Conservation (phyloP, 805 yeast species). For the Kluyveromyces starmeri region DNA sequence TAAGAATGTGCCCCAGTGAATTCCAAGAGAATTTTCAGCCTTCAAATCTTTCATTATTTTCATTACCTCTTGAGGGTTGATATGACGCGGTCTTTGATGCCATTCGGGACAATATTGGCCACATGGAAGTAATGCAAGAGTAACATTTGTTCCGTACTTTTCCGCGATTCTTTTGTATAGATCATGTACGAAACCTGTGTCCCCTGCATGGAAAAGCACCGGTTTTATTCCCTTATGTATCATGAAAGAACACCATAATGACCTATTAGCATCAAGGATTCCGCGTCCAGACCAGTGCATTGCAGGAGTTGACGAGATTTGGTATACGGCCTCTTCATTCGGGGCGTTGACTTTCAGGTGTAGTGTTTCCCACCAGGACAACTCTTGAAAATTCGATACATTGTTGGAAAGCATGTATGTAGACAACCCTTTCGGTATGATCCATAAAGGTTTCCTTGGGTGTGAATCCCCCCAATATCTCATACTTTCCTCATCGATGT, state of each 20-base stretch:
- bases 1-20: conserved; percentile 95
- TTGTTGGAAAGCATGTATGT: conserved; percentile 51
- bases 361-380: conserved; percentile 88
- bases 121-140: conserved; percentile 73
- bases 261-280: conserved; percentile 66
- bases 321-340: conserved; percentile 43
- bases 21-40: conserved; percentile 64
- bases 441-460: conserved; percentile 48
- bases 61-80: conserved; percentile 69
- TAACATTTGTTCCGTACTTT: conserved; percentile 49
- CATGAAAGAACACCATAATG: conserved; percentile 86
- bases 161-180: conserved; percentile 59
- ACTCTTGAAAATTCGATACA: conserved; percentile 53
- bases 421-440: conserved; percentile 77
- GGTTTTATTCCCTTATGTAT: conserved; percentile 60
- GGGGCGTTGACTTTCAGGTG: conserved; percentile 28
- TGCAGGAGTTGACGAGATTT: conserved; percentile 83
- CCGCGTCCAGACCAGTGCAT: conserved; percentile 95
- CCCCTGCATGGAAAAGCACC: conserved; percentile 85
- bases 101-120: conserved; percentile 94
- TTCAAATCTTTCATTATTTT: conserved; percentile 55
- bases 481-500: conserved; percentile 61
- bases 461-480: conserved; percentile 23
- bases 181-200: conserved; percentile 79
- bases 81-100: conserved; percentile 89